These are phyloP conservation scores for Annulohypoxylon stygium DNA, from an alignment of 495 filamentous ascomycete species.

Conservation along the genomic window DNA sequence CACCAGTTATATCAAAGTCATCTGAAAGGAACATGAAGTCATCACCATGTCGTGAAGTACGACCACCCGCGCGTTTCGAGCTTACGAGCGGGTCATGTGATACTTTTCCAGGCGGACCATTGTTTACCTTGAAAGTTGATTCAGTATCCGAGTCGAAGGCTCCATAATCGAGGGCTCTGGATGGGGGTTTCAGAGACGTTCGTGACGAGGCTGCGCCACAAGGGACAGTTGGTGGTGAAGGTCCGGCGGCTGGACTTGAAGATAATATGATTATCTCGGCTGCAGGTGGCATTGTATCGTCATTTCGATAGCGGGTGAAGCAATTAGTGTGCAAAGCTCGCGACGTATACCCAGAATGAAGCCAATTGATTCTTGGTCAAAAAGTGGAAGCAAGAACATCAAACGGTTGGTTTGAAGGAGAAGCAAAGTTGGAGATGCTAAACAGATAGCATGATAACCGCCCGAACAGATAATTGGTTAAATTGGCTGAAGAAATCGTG, in stretches of 20 bases:
- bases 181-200: conserved; percentile 18
- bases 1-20: conserved; percentile 61
- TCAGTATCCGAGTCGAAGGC: background rate
- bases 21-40: conserved; percentile 62
- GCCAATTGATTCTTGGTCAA: conserved; percentile 5
- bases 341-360: background rate
- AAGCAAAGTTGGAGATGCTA: background rate
- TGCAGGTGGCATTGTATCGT: conserved; percentile 50
- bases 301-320: conserved; percentile 10
- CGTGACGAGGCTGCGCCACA: conserved; percentile 15
- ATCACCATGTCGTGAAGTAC: conserved; percentile 20
- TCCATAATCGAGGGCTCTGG: conserved; percentile 27
- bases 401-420: background rate
- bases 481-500: conserved; percentile 16
- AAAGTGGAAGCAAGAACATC: background rate
- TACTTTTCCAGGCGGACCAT: conserved; percentile 3
- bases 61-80: conserved; percentile 22
- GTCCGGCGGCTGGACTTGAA: conserved; percentile 41
- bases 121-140: conserved; percentile 13
- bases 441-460: background rate
- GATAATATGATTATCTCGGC: conserved; percentile 59
- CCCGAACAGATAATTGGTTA: background rate
- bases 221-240: conserved; percentile 24
- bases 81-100: conserved; percentile 4
- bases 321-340: background rate